Evolutionary conservation across 169 alveolate species (phyloP).

Genomic region (Eimeria tenella): DNA sequence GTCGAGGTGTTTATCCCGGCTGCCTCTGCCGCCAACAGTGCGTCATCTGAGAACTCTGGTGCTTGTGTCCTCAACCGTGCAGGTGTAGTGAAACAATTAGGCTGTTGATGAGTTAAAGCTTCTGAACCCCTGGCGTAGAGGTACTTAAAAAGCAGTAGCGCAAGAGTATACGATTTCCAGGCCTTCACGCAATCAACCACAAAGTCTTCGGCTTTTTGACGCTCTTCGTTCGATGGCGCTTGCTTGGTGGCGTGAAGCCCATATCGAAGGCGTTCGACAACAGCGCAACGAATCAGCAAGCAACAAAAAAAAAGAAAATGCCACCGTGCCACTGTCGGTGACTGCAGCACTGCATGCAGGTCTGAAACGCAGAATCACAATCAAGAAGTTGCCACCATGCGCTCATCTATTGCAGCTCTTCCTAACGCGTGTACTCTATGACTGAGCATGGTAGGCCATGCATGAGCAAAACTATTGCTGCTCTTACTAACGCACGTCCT

Average conservation of each 20-base stretch:
- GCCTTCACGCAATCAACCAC: slow-evolving; percentile 66
- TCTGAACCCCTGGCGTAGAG: slow-evolving; percentile 70
- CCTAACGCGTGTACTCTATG: not conserved
- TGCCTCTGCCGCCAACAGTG: slow-evolving; percentile 65
- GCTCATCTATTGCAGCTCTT: too few species aligned
- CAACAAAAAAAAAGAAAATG: slow-evolving; percentile 67
- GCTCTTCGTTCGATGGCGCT: not conserved
- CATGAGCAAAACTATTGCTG: too few species aligned
- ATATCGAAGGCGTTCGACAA: slow-evolving; percentile 61
- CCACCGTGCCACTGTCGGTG: slow-evolving; percentile 71
- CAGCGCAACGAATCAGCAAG: slow-evolving; percentile 59
- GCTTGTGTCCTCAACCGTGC: not conserved
- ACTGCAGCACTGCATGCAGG: slow-evolving; percentile 69
- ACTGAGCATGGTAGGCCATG: not conserved
- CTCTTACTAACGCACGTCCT: too few species aligned
- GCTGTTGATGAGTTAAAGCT: slow-evolving; percentile 65
- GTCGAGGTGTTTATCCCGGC: slow-evolving; percentile 34
- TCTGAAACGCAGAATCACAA: slow-evolving; percentile 24
- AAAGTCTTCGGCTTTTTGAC: not conserved
- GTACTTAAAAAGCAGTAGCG: slow-evolving; percentile 51
- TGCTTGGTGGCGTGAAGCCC: not conserved
- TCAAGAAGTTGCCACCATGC: too few species aligned
- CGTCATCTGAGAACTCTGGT: not conserved
- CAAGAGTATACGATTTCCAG: slow-evolving; percentile 68
- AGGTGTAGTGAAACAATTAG: slow-evolving; percentile 28